Conservation (phyloP, 1,139 yeast genomes). For the Pichia sp. region DNA sequence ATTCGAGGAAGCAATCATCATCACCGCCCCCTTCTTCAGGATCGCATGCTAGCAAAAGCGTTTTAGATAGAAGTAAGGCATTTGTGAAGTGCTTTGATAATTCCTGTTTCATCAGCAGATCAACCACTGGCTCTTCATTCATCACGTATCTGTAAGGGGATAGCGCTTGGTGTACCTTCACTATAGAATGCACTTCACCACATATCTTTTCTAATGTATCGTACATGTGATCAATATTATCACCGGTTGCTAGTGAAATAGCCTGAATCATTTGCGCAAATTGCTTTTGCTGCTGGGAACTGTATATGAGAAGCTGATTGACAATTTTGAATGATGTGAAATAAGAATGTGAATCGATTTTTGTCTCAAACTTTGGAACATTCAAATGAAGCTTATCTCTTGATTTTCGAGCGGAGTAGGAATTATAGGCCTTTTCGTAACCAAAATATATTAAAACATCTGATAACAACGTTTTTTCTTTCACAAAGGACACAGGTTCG, state of each 20-base stretch:
- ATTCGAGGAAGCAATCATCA: constrained; percentile 17
- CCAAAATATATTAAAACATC: constrained; percentile 23
- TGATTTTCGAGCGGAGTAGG: constrained; percentile 22
- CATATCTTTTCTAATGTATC: constrained; percentile 43
- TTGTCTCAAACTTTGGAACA: constrained; percentile 61
- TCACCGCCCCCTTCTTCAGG: constrained; percentile 23
- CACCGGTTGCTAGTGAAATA: constrained; percentile 61
- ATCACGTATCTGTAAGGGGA: constrained; percentile 28
- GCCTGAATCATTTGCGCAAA: constrained; percentile 39
- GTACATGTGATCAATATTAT: constrained; percentile 51
- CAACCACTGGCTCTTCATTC: constrained; percentile 25
- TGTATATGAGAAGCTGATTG: constrained; percentile 58
- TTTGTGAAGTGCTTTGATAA: constrained; percentile 46
- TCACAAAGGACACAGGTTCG: constrained; percentile 10
- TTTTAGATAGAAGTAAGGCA: constrained; percentile 51
- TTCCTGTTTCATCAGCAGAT: constrained; percentile 17
- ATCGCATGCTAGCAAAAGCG: constrained; percentile 17
- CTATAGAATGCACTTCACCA: constrained; percentile 25
- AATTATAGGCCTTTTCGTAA: constrained; percentile 18
- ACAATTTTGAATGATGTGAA: constrained; percentile 56
- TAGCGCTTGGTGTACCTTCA: constrained; percentile 40
- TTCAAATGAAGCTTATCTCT: constrained; percentile 47
- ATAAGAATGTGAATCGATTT: constrained; percentile 71
- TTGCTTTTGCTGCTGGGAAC: constrained; percentile 54
- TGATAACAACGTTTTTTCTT: constrained; percentile 18